Conservation (phyloP, 108 stramenopile species). For the Fistulifera solaris region DNA sequence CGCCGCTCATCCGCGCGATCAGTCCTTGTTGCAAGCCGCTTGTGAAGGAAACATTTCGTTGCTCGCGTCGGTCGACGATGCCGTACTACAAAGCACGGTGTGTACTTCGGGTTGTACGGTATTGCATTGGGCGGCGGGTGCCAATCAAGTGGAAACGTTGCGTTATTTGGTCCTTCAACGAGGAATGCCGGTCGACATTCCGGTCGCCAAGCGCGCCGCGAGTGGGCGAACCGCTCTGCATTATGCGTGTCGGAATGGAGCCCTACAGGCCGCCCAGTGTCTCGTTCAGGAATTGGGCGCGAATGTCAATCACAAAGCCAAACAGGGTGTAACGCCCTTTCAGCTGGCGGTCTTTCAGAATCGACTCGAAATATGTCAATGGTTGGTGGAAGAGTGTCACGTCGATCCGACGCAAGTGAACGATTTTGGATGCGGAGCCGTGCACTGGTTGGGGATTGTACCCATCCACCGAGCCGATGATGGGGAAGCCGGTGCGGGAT, state of each 20-base stretch:
- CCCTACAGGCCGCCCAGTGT: slow-evolving; percentile 31
- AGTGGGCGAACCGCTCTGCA: slow-evolving; percentile 72
- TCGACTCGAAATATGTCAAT: slow-evolving; percentile 42
- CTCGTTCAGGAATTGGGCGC: slow-evolving; percentile 38
- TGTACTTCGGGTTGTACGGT: slow-evolving; percentile 41
- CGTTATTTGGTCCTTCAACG: slow-evolving; percentile 19
- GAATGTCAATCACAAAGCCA: slow-evolving; percentile 33
- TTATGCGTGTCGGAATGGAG: slow-evolving; percentile 74
- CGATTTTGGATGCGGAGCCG: slow-evolving; percentile 65
- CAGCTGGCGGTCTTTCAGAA: slow-evolving; percentile 85
- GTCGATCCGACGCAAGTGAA: slow-evolving; percentile 26
- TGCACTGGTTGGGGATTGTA: slow-evolving; percentile 72
- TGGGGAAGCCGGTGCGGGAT: slow-evolving; percentile 23
- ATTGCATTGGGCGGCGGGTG: slow-evolving; percentile 76
- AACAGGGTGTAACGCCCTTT: slow-evolving; percentile 67
- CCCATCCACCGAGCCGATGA: slow-evolving; percentile 23
- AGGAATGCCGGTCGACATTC: slow-evolving; percentile 2
- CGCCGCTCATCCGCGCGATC: not conserved
- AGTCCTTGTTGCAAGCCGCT: slow-evolving; percentile 16
- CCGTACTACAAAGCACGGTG: not conserved
- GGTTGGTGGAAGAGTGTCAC: slow-evolving; percentile 33
- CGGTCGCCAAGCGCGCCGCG: slow-evolving; percentile 12
- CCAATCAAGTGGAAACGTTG: slow-evolving; percentile 22
- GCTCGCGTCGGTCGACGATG: slow-evolving; percentile 1
- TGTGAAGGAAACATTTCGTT: slow-evolving; percentile 13